phyloP scores from a whole-genome alignment of 805 yeast species.

The Yarrowia sp. region DNA sequence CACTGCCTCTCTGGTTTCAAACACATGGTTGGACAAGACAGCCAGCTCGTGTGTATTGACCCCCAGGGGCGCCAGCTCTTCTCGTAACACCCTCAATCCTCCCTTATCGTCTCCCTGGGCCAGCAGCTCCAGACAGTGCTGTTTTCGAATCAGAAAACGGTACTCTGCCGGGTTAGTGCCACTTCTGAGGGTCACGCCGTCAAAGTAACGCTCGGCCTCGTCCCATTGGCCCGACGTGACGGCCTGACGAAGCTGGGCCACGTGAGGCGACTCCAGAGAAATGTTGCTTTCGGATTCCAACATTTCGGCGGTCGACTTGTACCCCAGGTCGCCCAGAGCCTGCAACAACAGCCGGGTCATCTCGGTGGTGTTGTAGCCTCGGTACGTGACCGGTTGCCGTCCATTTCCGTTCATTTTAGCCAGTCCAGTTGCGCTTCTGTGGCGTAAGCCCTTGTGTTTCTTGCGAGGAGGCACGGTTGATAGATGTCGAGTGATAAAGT shows the following conservation, averaged over 20 bases:
- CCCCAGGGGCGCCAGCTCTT: slow-evolving; percentile 50
- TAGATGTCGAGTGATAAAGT: slow-evolving; percentile 8
- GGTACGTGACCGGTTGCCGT: slow-evolving; percentile 40
- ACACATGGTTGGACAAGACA: slow-evolving; percentile 46
- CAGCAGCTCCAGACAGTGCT: slow-evolving; percentile 55
- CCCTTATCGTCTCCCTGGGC: slow-evolving; percentile 47
- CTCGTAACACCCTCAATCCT: slow-evolving; percentile 54
- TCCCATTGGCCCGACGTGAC: slow-evolving; percentile 56
- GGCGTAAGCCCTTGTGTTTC: slow-evolving; percentile 35
- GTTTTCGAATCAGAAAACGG: slow-evolving; percentile 52
- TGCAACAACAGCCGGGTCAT: slow-evolving; percentile 60
- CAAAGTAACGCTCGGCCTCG: slow-evolving; percentile 49
- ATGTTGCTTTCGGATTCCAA: slow-evolving; percentile 53
- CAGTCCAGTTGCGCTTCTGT: slow-evolving; percentile 10
- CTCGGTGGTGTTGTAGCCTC: slow-evolving; percentile 50
- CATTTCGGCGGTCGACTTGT: slow-evolving; percentile 51
- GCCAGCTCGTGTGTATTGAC: slow-evolving; percentile 47
- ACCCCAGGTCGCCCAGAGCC: slow-evolving; percentile 59
- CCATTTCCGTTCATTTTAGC: slow-evolving; percentile 35
- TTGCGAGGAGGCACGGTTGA: slow-evolving; percentile 35
- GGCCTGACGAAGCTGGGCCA: slow-evolving; percentile 52
- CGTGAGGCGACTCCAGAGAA: slow-evolving; percentile 53
- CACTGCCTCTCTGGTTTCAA: slow-evolving; percentile 47
- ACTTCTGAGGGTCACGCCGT: slow-evolving; percentile 45
- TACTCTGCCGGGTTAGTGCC: slow-evolving; percentile 45